Percentiles rank a stretch among this genome's conserved stretches.
Evolutionary conservation across 1,284 basidiomycete genomes (phyloP).

Genomic region (Ceratobasidium sp.): DNA sequence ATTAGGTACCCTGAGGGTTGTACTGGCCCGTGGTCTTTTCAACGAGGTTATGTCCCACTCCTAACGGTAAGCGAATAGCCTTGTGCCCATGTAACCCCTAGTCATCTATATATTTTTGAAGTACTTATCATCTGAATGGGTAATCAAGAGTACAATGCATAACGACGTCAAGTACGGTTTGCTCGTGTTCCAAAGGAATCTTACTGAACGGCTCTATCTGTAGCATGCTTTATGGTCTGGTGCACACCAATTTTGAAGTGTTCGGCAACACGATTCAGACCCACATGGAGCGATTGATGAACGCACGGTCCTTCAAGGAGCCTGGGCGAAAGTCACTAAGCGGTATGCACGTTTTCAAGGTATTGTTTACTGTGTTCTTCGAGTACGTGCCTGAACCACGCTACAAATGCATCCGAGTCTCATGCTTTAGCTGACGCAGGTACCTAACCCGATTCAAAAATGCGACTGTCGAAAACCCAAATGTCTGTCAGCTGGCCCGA

Average conservation of each 20-base stretch:
- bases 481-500: conserved; percentile 61
- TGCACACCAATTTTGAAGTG: conserved; percentile 67
- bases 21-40: conserved; percentile 67
- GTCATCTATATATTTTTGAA: conserved; percentile 52
- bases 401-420: not conserved
- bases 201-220: not conserved
- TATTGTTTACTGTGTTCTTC: conserved; percentile 64
- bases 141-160: conserved; percentile 71
- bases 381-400: conserved; percentile 61
- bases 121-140: conserved; percentile 74
- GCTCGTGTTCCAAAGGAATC: not conserved
- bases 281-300: conserved; percentile 63
- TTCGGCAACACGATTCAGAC: conserved; percentile 61
- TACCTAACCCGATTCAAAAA: conserved; percentile 74
- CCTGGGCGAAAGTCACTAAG: conserved; percentile 53
- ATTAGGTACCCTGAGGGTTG: conserved; percentile 57
- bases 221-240: conserved; percentile 67
- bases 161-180: conserved; percentile 68
- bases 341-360: conserved; percentile 64
- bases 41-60: conserved; percentile 69
- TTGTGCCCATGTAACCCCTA: not conserved
- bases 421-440: conserved; percentile 56
- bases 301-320: conserved; percentile 62
- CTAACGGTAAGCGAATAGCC: conserved; percentile 63
- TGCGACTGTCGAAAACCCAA: conserved; percentile 63